Percentiles rank a stretch among this genome's conserved stretches.
Conservation (phyloP, 768 basidiomycete genomes). For the Hygrocybe coccinea region DNA sequence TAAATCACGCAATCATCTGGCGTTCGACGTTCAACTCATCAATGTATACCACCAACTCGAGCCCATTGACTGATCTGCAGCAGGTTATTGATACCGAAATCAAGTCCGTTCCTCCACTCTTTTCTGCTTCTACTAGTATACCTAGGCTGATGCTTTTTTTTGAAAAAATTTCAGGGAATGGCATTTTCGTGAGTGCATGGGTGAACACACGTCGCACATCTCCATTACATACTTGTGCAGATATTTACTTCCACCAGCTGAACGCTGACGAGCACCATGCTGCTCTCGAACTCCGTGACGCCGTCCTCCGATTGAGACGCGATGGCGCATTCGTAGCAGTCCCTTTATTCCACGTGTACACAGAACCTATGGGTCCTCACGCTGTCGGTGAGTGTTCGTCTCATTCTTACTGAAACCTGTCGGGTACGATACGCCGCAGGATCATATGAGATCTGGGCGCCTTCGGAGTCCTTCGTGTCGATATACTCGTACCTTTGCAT, state of each 20-base stretch:
- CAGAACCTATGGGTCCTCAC: constrained; percentile 66
- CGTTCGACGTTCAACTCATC: neutral
- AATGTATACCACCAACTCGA: neutral
- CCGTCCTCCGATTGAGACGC: constrained; percentile 62
- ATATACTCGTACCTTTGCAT: constrained; percentile 74
- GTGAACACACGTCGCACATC: constrained; percentile 1
- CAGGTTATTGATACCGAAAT: constrained; percentile 56
- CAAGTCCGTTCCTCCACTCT: constrained; percentile 21
- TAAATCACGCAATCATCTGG: too few relatives aligned
- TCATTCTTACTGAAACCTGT: neutral
- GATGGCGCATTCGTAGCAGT: constrained; percentile 80
- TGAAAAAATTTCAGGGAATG: constrained; percentile 50
- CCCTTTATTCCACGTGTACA: constrained; percentile 67
- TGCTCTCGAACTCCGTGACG: constrained; percentile 64
- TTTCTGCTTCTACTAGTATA: neutral
- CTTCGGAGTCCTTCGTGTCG: constrained; percentile 64
- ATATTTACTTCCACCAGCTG: constrained; percentile 75
- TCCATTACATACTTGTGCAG: constrained; percentile 30
- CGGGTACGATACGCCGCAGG: constrained; percentile 36
- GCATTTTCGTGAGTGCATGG: constrained; percentile 61
- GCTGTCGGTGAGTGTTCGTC: constrained; percentile 53
- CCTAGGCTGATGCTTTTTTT: neutral
- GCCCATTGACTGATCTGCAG: constrained; percentile 48
- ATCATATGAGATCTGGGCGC: constrained; percentile 80
- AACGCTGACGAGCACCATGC: constrained; percentile 58